These are phyloP conservation scores for Musa balbisiana DNA, from an alignment of 202 grass and related monocot genomes.

Conservation along the genomic window DNA sequence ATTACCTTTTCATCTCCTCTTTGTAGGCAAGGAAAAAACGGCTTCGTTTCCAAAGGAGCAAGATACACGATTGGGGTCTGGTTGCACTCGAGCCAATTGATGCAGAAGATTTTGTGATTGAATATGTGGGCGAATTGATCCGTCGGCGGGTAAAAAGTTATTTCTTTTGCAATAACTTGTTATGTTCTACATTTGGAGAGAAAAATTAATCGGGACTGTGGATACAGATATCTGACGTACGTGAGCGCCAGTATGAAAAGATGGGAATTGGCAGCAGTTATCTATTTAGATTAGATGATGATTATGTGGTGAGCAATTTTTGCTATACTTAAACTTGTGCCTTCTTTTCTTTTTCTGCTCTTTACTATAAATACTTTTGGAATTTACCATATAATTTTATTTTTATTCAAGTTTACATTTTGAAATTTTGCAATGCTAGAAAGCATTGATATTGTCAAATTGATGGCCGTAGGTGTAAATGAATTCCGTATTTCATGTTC, in stretches of 20 bases:
- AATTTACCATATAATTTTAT: background rate
- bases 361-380: background rate
- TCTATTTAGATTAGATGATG: constrained; percentile 86
- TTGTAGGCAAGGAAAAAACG: constrained; percentile 78
- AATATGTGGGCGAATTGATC: constrained; percentile 95
- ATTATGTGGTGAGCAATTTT: constrained; percentile 64
- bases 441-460: background rate
- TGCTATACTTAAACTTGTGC: background rate
- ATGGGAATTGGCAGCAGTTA: constrained; percentile 94
- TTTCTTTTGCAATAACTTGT: background rate
- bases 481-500: background rate
- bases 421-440: too few relatives aligned
- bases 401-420: too few relatives aligned
- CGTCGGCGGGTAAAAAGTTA: constrained; percentile 43
- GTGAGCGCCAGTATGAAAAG: constrained; percentile 73
- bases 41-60: constrained; percentile 86
- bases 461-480: background rate
- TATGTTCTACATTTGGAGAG: constrained; percentile 14
- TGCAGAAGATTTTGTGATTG: constrained; percentile 91
- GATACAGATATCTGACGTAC: constrained; percentile 72
- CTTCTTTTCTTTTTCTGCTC: background rate
- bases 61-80: constrained; percentile 96
- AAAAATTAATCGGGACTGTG: constrained; percentile 12
- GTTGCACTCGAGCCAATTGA: constrained; percentile 78
- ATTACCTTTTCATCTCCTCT: constrained; percentile 9